phyloP scores from a whole-genome alignment of 2,329 filamentous ascomycete species.

The Fusarium piperis region DNA sequence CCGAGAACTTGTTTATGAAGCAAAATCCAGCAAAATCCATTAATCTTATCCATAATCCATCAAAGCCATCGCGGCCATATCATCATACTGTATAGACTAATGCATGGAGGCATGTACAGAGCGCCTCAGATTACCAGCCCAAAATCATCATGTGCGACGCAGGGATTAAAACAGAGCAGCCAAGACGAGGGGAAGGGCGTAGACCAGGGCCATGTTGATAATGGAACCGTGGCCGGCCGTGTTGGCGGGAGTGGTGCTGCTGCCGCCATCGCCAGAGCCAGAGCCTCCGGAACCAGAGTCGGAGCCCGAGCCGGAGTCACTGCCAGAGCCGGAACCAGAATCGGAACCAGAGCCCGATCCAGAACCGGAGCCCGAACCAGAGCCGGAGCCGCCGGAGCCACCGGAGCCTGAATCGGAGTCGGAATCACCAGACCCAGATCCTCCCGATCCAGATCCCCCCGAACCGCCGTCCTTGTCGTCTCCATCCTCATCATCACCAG shows the following conservation, averaged over 20 bases:
- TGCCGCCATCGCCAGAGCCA: neutral
- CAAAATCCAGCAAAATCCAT: neutral
- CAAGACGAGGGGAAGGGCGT: neutral
- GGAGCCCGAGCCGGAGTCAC: neutral
- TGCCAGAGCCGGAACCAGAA: neutral
- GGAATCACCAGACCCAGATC: neutral
- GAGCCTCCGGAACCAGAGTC: neutral
- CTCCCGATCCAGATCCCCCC: neutral
- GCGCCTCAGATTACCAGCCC: neutral
- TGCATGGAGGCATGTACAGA: neutral
- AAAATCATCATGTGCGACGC: neutral
- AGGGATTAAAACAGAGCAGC: neutral
- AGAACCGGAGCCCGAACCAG: neutral
- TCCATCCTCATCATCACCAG: neutral
- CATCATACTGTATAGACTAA: neutral
- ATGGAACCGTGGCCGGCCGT: neutral
- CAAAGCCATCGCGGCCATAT: neutral
- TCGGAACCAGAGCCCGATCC: neutral
- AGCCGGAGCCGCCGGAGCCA: neutral
- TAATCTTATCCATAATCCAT: neutral
- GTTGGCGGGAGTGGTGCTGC: neutral
- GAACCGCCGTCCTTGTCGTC: neutral
- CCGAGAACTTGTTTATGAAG: no score
- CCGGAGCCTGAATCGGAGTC: neutral
- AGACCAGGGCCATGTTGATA: neutral